Evolutionary conservation across 345 rosid species (phyloP), one percentile per base, ranked within the genome.

Genomic region (Draba incana): DNA sequence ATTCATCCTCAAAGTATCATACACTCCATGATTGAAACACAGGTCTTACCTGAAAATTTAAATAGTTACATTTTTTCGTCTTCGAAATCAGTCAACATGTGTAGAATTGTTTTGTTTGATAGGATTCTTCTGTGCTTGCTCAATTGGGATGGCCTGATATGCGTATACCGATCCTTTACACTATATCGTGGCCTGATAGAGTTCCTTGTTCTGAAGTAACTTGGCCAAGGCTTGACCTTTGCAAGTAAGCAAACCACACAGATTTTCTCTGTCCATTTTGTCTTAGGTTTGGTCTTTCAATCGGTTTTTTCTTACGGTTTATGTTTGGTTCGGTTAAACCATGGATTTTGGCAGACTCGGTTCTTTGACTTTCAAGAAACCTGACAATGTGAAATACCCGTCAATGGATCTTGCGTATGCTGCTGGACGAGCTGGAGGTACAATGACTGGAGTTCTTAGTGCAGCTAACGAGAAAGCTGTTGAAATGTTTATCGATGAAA

Each of bases 371-470:
- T 91, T 94, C 72, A 84, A 82, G 84, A 78, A 87, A 42, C 98
- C 99, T 3, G 96, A 89, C 81, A 86, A 86, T 42, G 86, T 83
- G 52, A 94, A 94, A 73, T 94, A 87, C 62, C 99, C 98, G 16
- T 94, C 99, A 23, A 84, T 94, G 96, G 86, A 86, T 68, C 98
- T 94, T 75, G 92, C 93, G 51, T 94, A 91, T 72, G 81, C 99
- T 25, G 99, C 99, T 30, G 99, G 96, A 78, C 80, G 93, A 70
- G 93, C 99, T 15, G 99, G 98, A 77, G 99, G 99, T 64, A 94
- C 97, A 45, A 94, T 94, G 99, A 94, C 97, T 1, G 97, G 99
- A 80, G 99, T 94, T 64, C 96, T 94, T 58, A 89, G 99, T 28
- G 98, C 97, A 12, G 97, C 97, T 60, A 87, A 90, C 8, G 97